Evolutionary conservation across 164 flowering plant genomes (phyloP).

Genomic region (Tinospora cordifolia): DNA sequence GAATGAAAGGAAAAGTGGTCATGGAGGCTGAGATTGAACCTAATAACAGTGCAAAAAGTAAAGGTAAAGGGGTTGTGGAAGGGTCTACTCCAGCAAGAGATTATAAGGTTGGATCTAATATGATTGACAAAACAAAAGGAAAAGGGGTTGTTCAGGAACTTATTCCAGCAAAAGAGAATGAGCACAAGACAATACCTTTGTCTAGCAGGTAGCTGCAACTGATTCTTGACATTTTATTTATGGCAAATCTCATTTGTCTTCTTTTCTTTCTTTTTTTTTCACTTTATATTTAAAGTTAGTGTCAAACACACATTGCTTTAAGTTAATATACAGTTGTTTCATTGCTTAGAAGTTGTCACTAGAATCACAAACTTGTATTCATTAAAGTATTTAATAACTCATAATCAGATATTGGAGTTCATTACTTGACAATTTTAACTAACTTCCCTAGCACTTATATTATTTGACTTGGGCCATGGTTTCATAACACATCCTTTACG

Average conservation of each 20-base stretch:
- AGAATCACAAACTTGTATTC: neutral
- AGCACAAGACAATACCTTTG: constrained; percentile 9
- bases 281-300: neutral
- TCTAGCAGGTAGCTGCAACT: constrained; percentile 35
- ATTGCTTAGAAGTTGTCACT: neutral
- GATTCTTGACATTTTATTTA: neutral
- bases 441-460: no score
- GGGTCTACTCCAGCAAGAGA: no score
- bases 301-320: neutral
- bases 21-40: no score
- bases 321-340: neutral
- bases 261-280: neutral
- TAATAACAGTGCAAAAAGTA: neutral
- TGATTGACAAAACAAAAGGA: constrained; percentile 34
- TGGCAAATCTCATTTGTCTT: neutral
- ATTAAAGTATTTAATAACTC: neutral
- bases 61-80: neutral
- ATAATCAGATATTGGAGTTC: neutral
- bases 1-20: constrained; percentile 45
- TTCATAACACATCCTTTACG: neutral
- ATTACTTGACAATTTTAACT: no score
- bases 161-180: constrained; percentile 20
- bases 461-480: no score
- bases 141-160: constrained; percentile 28
- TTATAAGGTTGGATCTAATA: neutral